Conservation (phyloP, 2,329 filamentous ascomycete genomes). For the Thyridium curvatum region DNA sequence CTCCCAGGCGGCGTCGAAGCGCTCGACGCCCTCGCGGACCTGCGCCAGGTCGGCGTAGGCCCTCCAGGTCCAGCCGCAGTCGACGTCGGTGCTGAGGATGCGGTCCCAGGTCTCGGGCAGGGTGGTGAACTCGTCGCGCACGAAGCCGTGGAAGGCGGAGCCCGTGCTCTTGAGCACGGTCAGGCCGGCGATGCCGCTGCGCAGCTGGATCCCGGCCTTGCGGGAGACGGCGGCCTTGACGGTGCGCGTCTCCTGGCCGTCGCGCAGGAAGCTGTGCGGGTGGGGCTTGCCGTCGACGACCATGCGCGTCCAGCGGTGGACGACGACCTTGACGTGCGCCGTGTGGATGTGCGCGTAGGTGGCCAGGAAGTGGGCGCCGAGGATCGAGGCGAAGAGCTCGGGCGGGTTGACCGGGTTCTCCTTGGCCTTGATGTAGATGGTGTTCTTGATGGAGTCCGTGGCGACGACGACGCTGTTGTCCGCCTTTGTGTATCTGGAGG, state of each 20-base stretch:
- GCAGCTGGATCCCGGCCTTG: constrained; percentile 65
- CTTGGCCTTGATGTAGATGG: constrained; percentile 90
- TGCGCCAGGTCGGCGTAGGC: constrained; percentile 59
- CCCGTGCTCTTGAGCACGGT: constrained; percentile 94
- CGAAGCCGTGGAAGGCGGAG: constrained; percentile 91
- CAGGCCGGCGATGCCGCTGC: constrained; percentile 72
- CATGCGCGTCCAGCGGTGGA: constrained; percentile 91
- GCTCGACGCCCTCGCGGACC: constrained; percentile 55
- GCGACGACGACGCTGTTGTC: constrained; percentile 95
- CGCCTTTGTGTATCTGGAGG: constrained; percentile 73
- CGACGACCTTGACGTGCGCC: constrained; percentile 74
- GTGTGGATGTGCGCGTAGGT: constrained; percentile 83
- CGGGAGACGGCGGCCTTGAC: constrained; percentile 68
- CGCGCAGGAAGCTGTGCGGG: constrained; percentile 89
- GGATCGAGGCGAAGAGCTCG: constrained; percentile 80
- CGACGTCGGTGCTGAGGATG: constrained; percentile 89
- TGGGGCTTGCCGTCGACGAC: constrained; percentile 81
- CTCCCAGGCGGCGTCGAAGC: constrained; percentile 76
- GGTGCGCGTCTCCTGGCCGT: constrained; percentile 80
- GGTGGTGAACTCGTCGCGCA: constrained; percentile 89
- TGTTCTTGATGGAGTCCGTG: constrained; percentile 98
- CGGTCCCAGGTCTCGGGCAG: constrained; percentile 89
- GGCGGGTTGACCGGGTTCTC: constrained; percentile 87
- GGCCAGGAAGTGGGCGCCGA: constrained; percentile 84
- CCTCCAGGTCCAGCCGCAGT: constrained; percentile 82